phyloP scores from a whole-genome alignment of 2,329 filamentous ascomycete species.

The Alternaria sp. region DNA sequence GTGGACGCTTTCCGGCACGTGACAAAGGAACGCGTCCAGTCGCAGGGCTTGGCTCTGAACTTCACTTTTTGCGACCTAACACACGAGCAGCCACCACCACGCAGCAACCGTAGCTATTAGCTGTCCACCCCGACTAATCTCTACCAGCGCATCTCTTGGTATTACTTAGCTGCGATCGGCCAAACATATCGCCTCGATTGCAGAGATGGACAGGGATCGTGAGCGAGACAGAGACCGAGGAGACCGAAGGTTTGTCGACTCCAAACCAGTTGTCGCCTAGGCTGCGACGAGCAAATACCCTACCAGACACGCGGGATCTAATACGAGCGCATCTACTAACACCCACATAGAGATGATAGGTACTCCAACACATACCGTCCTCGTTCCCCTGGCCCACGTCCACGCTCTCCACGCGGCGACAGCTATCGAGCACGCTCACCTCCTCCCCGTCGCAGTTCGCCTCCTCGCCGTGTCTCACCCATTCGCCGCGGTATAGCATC shows the following conservation, averaged over 20 bases:
- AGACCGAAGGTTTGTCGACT: slow-evolving; percentile 55
- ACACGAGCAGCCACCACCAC: slow-evolving; percentile 15
- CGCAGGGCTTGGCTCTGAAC: slow-evolving; percentile 33
- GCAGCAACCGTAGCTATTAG: slow-evolving; percentile 7
- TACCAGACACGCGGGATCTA: not conserved
- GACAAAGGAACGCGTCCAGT: slow-evolving; percentile 20
- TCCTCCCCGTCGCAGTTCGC: slow-evolving; percentile 13
- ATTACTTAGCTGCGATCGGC: not conserved
- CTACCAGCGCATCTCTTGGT: slow-evolving; percentile 5
- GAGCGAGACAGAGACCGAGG: slow-evolving; percentile 55
- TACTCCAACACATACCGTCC: slow-evolving; percentile 52
- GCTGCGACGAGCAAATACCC: slow-evolving; percentile 4
- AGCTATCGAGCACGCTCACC: slow-evolving; percentile 44
- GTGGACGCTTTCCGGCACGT: slow-evolving; percentile 16
- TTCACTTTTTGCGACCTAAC: slow-evolving; percentile 38
- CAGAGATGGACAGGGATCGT: slow-evolving; percentile 51
- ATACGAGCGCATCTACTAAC: slow-evolving; percentile 20
- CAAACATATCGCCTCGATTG: not conserved
- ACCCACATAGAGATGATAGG: slow-evolving; percentile 42
- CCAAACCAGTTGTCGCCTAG: slow-evolving; percentile 22
- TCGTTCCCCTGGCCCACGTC: slow-evolving; percentile 45
- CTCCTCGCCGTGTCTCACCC: slow-evolving; percentile 33
- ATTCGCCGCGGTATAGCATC: slow-evolving; percentile 47
- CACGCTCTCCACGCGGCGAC: slow-evolving; percentile 44
- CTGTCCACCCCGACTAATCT: slow-evolving; percentile 1